Evolutionary conservation across 495 filamentous ascomycete genomes (phyloP).

Genomic region (Diplogelasinospora grovesii): DNA sequence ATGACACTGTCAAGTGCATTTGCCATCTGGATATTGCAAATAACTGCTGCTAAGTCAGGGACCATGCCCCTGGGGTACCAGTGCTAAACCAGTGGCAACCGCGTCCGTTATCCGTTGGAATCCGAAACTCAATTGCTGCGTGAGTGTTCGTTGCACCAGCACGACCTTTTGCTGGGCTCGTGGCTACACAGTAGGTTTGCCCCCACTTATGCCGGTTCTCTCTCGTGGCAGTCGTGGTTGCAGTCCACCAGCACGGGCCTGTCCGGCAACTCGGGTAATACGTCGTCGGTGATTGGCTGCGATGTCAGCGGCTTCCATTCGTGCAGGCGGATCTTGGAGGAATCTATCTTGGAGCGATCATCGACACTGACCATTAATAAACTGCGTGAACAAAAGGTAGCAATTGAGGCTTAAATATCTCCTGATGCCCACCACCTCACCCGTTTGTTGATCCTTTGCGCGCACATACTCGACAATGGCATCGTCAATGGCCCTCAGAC

Average conservation of each 20-base stretch:
- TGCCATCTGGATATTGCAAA: too few relatives aligned
- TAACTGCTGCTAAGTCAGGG: too few relatives aligned
- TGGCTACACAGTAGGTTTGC: too few relatives aligned
- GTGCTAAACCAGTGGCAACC: too few relatives aligned
- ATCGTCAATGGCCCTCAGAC: slow-evolving; percentile 47
- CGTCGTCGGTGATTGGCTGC: slow-evolving; percentile 18
- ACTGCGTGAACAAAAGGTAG: not conserved
- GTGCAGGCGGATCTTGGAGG: slow-evolving; percentile 17
- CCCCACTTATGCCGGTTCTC: not conserved
- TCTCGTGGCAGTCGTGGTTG: too few relatives aligned
- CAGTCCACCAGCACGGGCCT: slow-evolving; percentile 7
- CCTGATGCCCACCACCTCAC: slow-evolving; percentile 19
- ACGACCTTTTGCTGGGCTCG: too few relatives aligned
- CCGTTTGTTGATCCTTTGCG: not conserved
- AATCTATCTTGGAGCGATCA: slow-evolving; percentile 4
- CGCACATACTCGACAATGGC: slow-evolving; percentile 42
- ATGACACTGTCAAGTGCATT: too few relatives aligned
- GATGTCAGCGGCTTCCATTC: slow-evolving; percentile 7
- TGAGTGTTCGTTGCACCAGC: too few relatives aligned
- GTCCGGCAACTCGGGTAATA: slow-evolving; percentile 31
- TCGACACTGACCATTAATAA: too few relatives aligned
- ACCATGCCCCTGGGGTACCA: too few relatives aligned
- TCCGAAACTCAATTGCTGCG: too few relatives aligned
- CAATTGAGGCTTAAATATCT: slow-evolving; percentile 27
- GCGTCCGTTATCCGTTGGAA: too few relatives aligned